phyloP scores from a whole-genome alignment of 805 yeast genomes.

The Myxozyma mucilagina region DNA sequence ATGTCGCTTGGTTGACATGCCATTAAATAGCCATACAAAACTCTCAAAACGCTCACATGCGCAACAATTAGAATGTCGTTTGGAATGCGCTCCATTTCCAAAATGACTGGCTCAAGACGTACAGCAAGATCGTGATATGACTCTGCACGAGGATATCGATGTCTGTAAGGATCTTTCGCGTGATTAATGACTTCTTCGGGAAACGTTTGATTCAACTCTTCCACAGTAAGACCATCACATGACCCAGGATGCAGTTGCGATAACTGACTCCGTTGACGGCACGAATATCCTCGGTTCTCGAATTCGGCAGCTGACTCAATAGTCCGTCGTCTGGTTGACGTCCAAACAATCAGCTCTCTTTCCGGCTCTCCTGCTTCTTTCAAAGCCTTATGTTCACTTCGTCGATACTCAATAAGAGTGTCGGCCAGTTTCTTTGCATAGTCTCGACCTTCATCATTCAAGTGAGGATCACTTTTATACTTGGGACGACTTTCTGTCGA shows the following conservation, averaged over 20 bases:
- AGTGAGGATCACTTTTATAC: constrained; percentile 75
- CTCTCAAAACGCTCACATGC: constrained; percentile 85
- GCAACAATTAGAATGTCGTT: constrained; percentile 87
- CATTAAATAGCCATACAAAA: constrained; percentile 92
- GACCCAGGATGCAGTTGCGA: constrained; percentile 89
- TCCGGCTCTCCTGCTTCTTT: constrained; percentile 9
- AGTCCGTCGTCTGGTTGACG: constrained; percentile 85
- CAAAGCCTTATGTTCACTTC: constrained; percentile 21
- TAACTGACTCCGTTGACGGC: constrained; percentile 76
- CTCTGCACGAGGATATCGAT: constrained; percentile 87
- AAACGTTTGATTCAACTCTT: constrained; percentile 57
- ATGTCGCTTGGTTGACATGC: constrained; percentile 85
- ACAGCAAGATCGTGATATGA: constrained; percentile 95
- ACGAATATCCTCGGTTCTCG: constrained; percentile 59
- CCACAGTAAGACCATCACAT: constrained; percentile 66
- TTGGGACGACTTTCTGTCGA: constrained; percentile 52
- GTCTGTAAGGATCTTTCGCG: constrained; percentile 82
- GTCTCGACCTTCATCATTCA: constrained; percentile 68
- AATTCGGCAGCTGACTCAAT: constrained; percentile 75
- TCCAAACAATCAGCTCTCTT: constrained; percentile 77
- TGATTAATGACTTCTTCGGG: constrained; percentile 72
- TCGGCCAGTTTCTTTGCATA: constrained; percentile 67
- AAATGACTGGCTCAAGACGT: constrained; percentile 84
- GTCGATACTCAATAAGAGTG: constrained; percentile 50
- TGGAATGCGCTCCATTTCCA: constrained; percentile 87